Evolutionary conservation across 2,329 filamentous ascomycete genomes (phyloP).

Genomic region (Monosporascus sp.): DNA sequence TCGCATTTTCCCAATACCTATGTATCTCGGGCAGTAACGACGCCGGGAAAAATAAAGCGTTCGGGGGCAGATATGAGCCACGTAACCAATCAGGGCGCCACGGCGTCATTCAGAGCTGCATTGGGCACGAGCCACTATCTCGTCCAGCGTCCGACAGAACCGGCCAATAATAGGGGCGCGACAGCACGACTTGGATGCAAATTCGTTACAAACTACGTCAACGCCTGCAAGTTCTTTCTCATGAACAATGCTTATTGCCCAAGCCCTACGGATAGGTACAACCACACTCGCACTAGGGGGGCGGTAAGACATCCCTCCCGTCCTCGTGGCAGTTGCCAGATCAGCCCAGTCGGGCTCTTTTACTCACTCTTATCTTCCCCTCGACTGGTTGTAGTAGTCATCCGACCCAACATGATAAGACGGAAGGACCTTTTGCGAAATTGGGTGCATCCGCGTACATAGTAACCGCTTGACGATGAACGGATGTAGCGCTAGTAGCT

Average conservation of each 20-base stretch:
- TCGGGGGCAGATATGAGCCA: constrained; percentile 1
- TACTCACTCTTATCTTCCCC: too few relatives aligned
- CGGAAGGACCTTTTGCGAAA: too few relatives aligned
- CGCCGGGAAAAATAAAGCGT: neutral
- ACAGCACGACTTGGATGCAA: constrained; percentile 3
- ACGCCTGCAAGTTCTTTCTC: constrained; percentile 7
- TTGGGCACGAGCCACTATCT: constrained; percentile 7
- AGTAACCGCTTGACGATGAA: too few relatives aligned
- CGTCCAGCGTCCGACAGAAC: neutral
- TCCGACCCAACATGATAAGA: too few relatives aligned
- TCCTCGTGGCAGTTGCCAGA: too few relatives aligned
- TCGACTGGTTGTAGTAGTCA: too few relatives aligned
- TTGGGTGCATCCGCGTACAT: too few relatives aligned
- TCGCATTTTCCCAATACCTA: neutral
- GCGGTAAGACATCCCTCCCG: too few relatives aligned
- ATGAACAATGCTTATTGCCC: neutral
- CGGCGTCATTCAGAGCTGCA: constrained; percentile 5
- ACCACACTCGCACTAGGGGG: neutral
- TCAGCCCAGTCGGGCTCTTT: too few relatives aligned
- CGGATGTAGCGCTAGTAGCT: neutral
- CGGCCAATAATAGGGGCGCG: neutral
- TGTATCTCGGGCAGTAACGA: neutral
- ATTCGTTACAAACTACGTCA: constrained; percentile 15
- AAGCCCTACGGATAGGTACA: neutral
- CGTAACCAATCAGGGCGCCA: constrained; percentile 8